Evolutionary conservation across 2,329 filamentous ascomycete genomes (phyloP), one percentile per base, ranked within the genome.

Genomic region (Talaromyces sp.): DNA sequence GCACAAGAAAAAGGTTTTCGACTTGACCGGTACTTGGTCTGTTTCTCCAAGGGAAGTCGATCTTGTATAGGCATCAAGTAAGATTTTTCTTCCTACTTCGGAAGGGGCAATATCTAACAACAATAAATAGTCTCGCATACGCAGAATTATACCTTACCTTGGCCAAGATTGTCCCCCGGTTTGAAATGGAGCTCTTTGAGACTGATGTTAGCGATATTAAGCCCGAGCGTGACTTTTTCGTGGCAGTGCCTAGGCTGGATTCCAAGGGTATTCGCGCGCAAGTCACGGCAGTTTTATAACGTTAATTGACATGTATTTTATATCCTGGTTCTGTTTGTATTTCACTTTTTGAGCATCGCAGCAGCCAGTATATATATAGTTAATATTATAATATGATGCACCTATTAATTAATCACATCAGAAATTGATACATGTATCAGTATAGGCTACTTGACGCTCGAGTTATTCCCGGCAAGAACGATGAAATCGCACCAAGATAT

Each of bases 11-110:
- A 68, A 31, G 71, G 73, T 2, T 65, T 73, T 21, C 67, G 70
- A 1, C 64, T 76, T 17, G 67, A 74, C 27, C 70, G 67, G 29
- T 77, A 75, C 57, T 63, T 78, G 35, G 68, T 78, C 8, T 62
- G 72, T 0, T 79, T 80, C 58, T 70, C 69, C 38, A 73, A 71
- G 51, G 80, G 80, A 0, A 75, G 71, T 4, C 68, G 80, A 29
- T 74, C 75, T 66, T 82, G 80, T 62, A 69, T 79, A n/a, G 80
- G 80, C n/a, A 77, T 78, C 51, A 78, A 81, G 70, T 72, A 65
- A 31, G 66, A 35, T 24, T 17, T 31, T n/a, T 17, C 6, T 31
- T 27, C 56, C 35, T 46, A 51, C 19, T 21, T 11, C 13, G 19
- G 41, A 41, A 24, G 32, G 32, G 2, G 2, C 32, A 50, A n/a